These are phyloP conservation scores for Parasarocladium wereldwijsianum DNA, from an alignment of 2,329 filamentous ascomycete species.

Conservation along the genomic window DNA sequence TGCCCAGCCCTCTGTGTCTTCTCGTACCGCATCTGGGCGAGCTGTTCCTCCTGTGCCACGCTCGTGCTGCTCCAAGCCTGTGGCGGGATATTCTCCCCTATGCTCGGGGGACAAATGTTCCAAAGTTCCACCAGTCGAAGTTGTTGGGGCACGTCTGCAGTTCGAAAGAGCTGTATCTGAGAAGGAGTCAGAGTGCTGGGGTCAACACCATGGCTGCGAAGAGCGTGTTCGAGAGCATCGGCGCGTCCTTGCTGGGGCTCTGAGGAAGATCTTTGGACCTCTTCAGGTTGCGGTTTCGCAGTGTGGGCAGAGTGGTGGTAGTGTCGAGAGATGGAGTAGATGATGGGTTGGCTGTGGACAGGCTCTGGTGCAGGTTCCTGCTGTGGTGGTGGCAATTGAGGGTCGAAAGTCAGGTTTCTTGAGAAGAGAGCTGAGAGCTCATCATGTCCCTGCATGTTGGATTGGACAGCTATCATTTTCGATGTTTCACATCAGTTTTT, in stretches of 20 bases:
- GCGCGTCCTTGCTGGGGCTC: slow-evolving; percentile 34
- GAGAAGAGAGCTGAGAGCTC: slow-evolving; percentile 72
- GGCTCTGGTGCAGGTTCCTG: slow-evolving; percentile 13
- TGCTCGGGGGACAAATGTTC: slow-evolving; percentile 62
- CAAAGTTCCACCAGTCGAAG: slow-evolving; percentile 69
- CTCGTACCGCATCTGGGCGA: slow-evolving; percentile 46
- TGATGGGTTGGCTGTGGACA: slow-evolving; percentile 29
- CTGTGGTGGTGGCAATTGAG: slow-evolving; percentile 18
- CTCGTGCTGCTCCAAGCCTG: slow-evolving; percentile 38
- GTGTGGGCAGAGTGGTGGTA: slow-evolving; percentile 68
- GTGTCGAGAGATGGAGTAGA: slow-evolving; percentile 67
- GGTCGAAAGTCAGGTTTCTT: slow-evolving; percentile 54
- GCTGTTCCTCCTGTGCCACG: slow-evolving; percentile 40
- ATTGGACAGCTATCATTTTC: slow-evolving; percentile 25
- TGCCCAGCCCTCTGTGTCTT: slow-evolving; percentile 23
- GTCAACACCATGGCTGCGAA: slow-evolving; percentile 56
- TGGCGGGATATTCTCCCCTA: slow-evolving; percentile 35
- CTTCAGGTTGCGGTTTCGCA: slow-evolving; percentile 20
- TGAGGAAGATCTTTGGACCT: slow-evolving; percentile 30
- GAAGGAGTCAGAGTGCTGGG: slow-evolving; percentile 52
- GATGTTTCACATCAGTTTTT: slow-evolving; percentile 3
- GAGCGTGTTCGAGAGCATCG: slow-evolving; percentile 38
- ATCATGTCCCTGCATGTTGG: slow-evolving; percentile 52
- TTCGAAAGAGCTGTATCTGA: slow-evolving; percentile 66
- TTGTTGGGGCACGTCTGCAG: slow-evolving; percentile 58